Conservation (phyloP, 129 eudicot genomes). For the Pittosporum tobira region DNA sequence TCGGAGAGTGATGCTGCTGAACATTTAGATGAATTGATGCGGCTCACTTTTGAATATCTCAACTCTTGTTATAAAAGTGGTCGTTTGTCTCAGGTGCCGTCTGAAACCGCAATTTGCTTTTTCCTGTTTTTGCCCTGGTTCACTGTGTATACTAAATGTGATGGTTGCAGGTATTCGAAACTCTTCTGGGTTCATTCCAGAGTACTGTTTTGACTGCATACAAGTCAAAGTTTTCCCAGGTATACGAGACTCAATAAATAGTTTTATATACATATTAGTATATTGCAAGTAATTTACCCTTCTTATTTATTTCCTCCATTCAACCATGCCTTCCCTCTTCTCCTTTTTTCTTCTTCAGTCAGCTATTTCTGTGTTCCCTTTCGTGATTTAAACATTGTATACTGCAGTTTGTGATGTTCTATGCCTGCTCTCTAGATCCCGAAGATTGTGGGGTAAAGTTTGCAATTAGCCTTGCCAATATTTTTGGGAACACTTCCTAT, state of each 20-base stretch:
- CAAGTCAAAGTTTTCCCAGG: slow-evolving; percentile 95
- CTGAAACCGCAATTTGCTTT: neutral
- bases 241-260: too few species aligned
- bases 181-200: slow-evolving; percentile 78
- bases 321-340: too few species aligned
- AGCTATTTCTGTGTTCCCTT: too few species aligned
- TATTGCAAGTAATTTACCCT: too few species aligned
- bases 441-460: slow-evolving; percentile 62
- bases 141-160: neutral
- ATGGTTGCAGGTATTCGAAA: slow-evolving; percentile 59
- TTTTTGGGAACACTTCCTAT: slow-evolving; percentile 30
- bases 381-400: slow-evolving; percentile 2
- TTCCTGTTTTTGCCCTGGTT: neutral
- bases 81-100: slow-evolving; percentile 54
- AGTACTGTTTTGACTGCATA: slow-evolving; percentile 65
- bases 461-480: slow-evolving; percentile 46
- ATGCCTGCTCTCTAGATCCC: slow-evolving; percentile 91
- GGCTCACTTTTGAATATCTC: slow-evolving; percentile 68
- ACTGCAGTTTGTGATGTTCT: slow-evolving; percentile 86
- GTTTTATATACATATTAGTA: neutral
- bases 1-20: slow-evolving; percentile 52
- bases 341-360: too few species aligned
- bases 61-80: slow-evolving; percentile 39
- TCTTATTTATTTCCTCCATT: neutral
- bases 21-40: slow-evolving; percentile 70